phyloP scores from a whole-genome alignment of 805 yeast species.

The Vanderwaltozyma tropicalis region DNA sequence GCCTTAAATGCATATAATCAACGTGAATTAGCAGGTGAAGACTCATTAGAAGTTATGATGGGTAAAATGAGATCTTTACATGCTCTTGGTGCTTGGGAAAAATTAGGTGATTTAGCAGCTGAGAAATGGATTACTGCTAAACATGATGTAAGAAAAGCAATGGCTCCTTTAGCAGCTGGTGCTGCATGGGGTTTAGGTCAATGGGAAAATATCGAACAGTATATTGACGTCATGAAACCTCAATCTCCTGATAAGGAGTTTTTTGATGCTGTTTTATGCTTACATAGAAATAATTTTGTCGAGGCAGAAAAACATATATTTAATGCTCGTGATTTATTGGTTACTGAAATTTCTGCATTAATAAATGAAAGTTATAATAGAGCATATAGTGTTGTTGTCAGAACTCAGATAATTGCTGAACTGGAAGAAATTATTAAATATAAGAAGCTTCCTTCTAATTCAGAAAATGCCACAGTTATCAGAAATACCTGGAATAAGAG shows the following conservation, averaged over 20 bases:
- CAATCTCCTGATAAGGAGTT: slow-evolving; percentile 94
- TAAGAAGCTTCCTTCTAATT: slow-evolving; percentile 72
- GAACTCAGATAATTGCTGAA: slow-evolving; percentile 96
- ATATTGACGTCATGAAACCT: slow-evolving; percentile 77
- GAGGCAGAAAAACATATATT: slow-evolving; percentile 72
- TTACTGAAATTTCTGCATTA: slow-evolving; percentile 87
- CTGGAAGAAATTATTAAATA: slow-evolving; percentile 88
- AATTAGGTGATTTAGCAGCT: slow-evolving; percentile 71
- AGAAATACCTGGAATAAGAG: slow-evolving; percentile 92
- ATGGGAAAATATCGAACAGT: slow-evolving; percentile 93
- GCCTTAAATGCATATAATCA: slow-evolving; percentile 84
- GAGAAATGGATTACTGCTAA: slow-evolving; percentile 74
- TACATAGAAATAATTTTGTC: slow-evolving; percentile 78
- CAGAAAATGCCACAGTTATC: slow-evolving; percentile 68
- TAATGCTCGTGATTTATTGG: slow-evolving; percentile 78
- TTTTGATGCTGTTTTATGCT: slow-evolving; percentile 78
- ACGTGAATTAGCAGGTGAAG: slow-evolving; percentile 46
- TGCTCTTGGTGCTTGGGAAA: slow-evolving; percentile 99
- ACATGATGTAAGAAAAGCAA: slow-evolving; percentile 62
- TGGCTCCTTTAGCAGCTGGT: slow-evolving; percentile 97
- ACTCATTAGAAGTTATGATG: slow-evolving; percentile 80
- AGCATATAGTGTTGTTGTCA: slow-evolving; percentile 92
- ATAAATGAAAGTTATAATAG: slow-evolving; percentile 93
- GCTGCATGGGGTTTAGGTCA: slow-evolving; percentile 97
- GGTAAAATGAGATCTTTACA: slow-evolving; percentile 97